A percentile compares a stretch with the other conserved stretches of the same genome.
Evolutionary conservation across 2,329 filamentous ascomycete species (phyloP).

Genomic region (Monosporascus cannonballus): DNA sequence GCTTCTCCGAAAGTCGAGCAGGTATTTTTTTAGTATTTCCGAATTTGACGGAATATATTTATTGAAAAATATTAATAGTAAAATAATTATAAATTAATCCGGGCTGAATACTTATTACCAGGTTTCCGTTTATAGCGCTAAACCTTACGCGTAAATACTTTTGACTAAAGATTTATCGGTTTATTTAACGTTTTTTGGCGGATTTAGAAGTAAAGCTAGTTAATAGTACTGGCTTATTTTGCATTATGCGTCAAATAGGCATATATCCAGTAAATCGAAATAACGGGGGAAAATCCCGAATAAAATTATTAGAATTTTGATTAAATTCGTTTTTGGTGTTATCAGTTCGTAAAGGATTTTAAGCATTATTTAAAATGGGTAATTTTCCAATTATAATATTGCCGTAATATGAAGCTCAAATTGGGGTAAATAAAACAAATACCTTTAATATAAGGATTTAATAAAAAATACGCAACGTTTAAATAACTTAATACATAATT

Average conservation of each 20-base stretch:
- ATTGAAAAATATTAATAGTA: neutral
- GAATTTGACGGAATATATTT: neutral
- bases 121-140: neutral
- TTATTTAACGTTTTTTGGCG: no score
- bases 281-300: neutral
- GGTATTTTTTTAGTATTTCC: neutral
- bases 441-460: no score
- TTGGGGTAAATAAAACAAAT: neutral
- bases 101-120: neutral
- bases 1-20: neutral
- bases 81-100: neutral
- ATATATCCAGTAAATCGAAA: neutral
- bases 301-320: neutral
- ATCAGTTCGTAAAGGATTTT: neutral
- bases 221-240: neutral
- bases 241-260: neutral
- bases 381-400: neutral
- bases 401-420: neutral
- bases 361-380: neutral
- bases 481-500: no score
- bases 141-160: no score
- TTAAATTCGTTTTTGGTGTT: neutral
- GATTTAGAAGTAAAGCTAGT: no score
- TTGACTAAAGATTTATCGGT: no score
- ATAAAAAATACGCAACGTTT: neutral